Base-by-base conservation (phyloP, 257 asterid genomes). In the Petunia axillaris region DNA sequence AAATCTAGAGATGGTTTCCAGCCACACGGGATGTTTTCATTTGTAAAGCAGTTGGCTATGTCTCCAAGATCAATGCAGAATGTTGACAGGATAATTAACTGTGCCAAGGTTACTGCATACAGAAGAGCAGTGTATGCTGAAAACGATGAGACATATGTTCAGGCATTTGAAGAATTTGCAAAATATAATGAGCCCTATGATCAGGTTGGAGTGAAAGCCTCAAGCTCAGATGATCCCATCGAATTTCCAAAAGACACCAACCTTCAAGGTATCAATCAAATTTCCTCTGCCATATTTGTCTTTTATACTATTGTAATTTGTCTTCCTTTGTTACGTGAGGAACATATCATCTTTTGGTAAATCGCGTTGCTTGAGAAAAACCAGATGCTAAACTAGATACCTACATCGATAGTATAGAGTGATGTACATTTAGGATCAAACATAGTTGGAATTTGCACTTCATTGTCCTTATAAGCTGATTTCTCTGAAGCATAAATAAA, bases 1-100 rank as follows among this genome's bases (percentile, higher is more conserved):
- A 75, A 64, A 43, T 82, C 46, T 2, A 83, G 86, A 58, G 83
- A 80, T 53, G 73, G 57, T 75, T 83, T 83, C 44, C 70, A 10
- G 66, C 83, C 86, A 64, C 16, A 55, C 1, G 81, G 55, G 66
- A 40, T 77, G n/a, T 16, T 83, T 75, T 39, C 64, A 41, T 75
- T 80, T 64, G 73, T 83, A 43, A 53, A 48, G 81, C 64, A 80
- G 16, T 44, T 80, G 54, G 86, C 81, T 50, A 37, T 38, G 38
- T 54, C 50, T 48, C 86, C 86, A 14, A 63, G 65, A 39, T 64
- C 35, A 0, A 4, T 8, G 54, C 41, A 50, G 46, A 80, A 80
- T 64, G 4, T 67, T 60, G 5, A 52, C 38, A 52, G 62, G 79
- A 75, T 75, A 40, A 83, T 64, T 46, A 80, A 7, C 55, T n/a